Percentiles rank a stretch among this genome's conserved stretches.
These are phyloP conservation scores for Vaccinium darrowii DNA, from an alignment of 148 eudicot species.

Conservation along the genomic window DNA sequence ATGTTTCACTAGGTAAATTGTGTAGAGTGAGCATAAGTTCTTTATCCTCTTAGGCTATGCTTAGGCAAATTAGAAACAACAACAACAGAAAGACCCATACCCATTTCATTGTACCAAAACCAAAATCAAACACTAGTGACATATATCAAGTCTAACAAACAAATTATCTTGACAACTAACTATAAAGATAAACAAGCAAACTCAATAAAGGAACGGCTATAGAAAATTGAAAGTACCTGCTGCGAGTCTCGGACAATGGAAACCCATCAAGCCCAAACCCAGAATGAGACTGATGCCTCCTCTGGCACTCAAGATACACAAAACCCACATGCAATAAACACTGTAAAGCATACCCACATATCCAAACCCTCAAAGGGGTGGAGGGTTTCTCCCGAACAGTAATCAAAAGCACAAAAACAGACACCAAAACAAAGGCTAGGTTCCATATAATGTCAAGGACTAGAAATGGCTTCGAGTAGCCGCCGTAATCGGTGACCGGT, in stretches of 20 bases:
- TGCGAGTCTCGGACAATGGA: constrained; percentile 25
- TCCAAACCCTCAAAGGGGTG: constrained; percentile 65
- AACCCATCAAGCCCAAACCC: constrained; percentile 11
- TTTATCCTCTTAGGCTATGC: neutral
- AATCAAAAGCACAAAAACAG: constrained; percentile 39
- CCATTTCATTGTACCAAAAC: neutral
- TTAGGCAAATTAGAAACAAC: neutral
- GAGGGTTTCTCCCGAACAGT: constrained; percentile 48
- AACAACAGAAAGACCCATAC: neutral
- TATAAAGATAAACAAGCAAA: neutral
- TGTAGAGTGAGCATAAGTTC: neutral
- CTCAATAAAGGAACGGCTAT: neutral
- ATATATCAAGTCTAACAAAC: neutral
- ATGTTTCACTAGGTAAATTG: neutral
- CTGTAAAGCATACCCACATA: constrained; percentile 58
- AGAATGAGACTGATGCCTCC: constrained; percentile 29
- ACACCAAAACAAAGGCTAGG: constrained; percentile 56
- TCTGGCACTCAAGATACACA: constrained; percentile 40
- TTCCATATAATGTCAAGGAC: constrained; percentile 66
- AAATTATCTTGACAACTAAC: neutral
- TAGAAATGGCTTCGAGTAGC: constrained; percentile 47
- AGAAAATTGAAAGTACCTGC: constrained; percentile 32
- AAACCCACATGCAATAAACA: constrained; percentile 64
- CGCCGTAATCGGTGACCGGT: constrained; percentile 1
- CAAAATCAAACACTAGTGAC: neutral